phyloP scores from a whole-genome alignment of 2,329 filamentous ascomycete species.

The Arthrocladium fulminans region DNA sequence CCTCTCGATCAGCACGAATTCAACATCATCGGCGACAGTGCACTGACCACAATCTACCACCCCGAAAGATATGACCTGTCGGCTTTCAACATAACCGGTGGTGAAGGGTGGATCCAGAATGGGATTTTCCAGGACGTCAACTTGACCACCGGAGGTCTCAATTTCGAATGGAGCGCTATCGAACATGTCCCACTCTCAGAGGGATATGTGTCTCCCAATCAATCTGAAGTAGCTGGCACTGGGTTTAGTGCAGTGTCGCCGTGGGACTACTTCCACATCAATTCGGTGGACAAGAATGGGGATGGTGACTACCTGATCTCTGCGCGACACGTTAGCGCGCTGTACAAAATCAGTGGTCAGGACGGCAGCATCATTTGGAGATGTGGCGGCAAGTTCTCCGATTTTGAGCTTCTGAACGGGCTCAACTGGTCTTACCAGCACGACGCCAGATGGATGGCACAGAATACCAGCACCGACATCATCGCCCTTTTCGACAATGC shows the following conservation, averaged over 20 bases:
- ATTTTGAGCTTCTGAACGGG: slow-evolving; percentile 15
- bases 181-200: slow-evolving; percentile 46
- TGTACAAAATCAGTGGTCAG: slow-evolving; percentile 35
- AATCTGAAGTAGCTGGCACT: slow-evolving; percentile 40
- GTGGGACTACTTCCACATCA: slow-evolving; percentile 40
- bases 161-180: slow-evolving; percentile 53
- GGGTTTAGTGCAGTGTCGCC: slow-evolving; percentile 38
- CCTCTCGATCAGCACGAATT: slow-evolving; percentile 47
- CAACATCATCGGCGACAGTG: slow-evolving; percentile 38
- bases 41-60: slow-evolving; percentile 35
- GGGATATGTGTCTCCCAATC: slow-evolving; percentile 39
- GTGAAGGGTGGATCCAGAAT: slow-evolving; percentile 45
- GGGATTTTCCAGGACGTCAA: slow-evolving; percentile 47
- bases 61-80: slow-evolving; percentile 40
- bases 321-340: slow-evolving; percentile 32
- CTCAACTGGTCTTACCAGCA: slow-evolving; percentile 35
- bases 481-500: slow-evolving; percentile 37
- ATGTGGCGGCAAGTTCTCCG: slow-evolving; percentile 30
- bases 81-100: slow-evolving; percentile 32
- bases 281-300: slow-evolving; percentile 34
- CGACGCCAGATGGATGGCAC: slow-evolving; percentile 32
- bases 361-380: slow-evolving; percentile 33
- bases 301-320: slow-evolving; percentile 36
- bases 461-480: slow-evolving; percentile 32
- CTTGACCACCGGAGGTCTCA: slow-evolving; percentile 43